Evolutionary conservation across 805 yeast species (phyloP).

Genomic region (Wickerhamomyces silvicola): DNA sequence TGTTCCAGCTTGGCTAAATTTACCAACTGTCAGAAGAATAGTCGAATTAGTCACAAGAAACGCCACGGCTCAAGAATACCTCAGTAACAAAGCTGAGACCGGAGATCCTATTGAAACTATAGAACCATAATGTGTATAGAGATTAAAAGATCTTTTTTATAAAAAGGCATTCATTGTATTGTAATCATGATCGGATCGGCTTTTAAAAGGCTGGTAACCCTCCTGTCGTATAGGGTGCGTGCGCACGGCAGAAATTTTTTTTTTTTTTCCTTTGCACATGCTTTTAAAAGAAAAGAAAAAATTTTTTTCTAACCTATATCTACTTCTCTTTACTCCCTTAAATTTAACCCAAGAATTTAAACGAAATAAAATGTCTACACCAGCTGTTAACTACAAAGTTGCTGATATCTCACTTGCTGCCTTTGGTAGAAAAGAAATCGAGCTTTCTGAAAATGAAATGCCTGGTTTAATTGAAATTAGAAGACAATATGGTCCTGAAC

Average conservation of each 20-base stretch:
- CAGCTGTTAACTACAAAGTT: conserved; percentile 80
- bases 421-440: conserved; percentile 99
- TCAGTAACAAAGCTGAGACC: conserved; percentile 18
- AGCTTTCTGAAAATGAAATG: conserved; percentile 98
- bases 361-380: conserved; percentile 41
- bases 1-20: conserved; percentile 89
- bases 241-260: too few relatives aligned
- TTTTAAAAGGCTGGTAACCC: too few relatives aligned
- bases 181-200: too few relatives aligned
- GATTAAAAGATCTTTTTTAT: too few relatives aligned
- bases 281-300: conserved; percentile 1
- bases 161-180: too few relatives aligned
- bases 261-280: too few relatives aligned
- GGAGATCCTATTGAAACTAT: conserved; percentile 14
- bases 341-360: background rate
- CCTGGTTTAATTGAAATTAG: conserved; percentile 99
- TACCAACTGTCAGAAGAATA: conserved; percentile 83
- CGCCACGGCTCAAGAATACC: conserved; percentile 60
- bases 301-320: background rate
- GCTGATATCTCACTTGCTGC: conserved; percentile 98
- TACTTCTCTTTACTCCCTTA: background rate
- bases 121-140: too few relatives aligned
- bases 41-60: conserved; percentile 83
- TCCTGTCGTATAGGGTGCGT: too few relatives aligned
- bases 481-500: conserved; percentile 80